Evolutionary conservation across 2,329 filamentous ascomycete genomes (phyloP).

Genomic region (Coniochaeta sp.): DNA sequence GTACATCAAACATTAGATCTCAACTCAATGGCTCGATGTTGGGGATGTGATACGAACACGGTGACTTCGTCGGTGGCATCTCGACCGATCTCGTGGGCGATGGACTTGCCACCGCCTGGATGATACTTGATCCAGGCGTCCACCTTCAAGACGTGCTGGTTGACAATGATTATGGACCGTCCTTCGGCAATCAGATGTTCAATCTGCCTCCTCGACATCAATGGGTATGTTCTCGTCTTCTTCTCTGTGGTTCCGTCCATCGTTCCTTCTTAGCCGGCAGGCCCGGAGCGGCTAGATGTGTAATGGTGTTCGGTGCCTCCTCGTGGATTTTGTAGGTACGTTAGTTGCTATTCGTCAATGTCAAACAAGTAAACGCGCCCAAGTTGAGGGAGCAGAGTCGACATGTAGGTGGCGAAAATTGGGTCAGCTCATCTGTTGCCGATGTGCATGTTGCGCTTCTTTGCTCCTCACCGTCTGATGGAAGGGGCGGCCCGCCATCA

Average conservation of each 20-base stretch:
- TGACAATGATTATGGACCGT: constrained; percentile 69
- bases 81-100: constrained; percentile 86
- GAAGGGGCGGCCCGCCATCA: background rate
- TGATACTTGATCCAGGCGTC: constrained; percentile 87
- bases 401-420: background rate
- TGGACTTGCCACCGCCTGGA: constrained; percentile 85
- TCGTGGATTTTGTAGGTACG: background rate
- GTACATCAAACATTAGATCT: constrained; percentile 8
- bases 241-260: background rate
- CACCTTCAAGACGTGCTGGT: constrained; percentile 74
- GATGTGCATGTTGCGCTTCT: background rate
- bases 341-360: background rate
- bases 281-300: background rate
- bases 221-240: constrained; percentile 19
- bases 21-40: background rate
- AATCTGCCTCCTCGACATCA: constrained; percentile 47
- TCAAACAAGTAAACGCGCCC: background rate
- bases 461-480: background rate
- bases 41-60: constrained; percentile 51
- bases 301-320: background rate
- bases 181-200: constrained; percentile 81
- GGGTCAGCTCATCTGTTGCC: background rate
- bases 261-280: background rate
- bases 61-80: constrained; percentile 94
- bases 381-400: background rate